phyloP scores from a whole-genome alignment of 495 filamentous ascomycete species.

The Neurospora sp. region DNA sequence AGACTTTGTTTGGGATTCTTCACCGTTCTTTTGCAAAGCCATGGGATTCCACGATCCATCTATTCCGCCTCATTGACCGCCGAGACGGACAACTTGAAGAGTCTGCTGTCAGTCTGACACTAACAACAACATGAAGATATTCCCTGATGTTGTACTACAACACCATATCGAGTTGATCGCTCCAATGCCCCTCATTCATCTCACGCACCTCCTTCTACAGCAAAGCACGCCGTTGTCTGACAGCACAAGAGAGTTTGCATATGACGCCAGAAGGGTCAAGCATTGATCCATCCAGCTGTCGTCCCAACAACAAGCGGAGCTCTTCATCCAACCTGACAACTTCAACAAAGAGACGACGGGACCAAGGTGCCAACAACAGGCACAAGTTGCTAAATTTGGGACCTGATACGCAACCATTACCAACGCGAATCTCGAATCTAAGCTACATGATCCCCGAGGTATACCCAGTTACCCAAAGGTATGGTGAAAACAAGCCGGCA shows the following conservation, averaged over 20 bases:
- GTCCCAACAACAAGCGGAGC: not conserved
- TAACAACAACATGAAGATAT: not conserved
- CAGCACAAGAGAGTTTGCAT: not conserved
- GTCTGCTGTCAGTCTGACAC: not conserved
- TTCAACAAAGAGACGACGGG: not conserved
- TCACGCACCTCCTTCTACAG: not conserved
- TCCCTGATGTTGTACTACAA: not conserved
- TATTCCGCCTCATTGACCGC: not conserved
- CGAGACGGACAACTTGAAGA: not conserved
- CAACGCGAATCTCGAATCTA: not conserved
- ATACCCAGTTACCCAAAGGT: not conserved
- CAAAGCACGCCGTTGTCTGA: not conserved
- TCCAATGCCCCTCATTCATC: not conserved
- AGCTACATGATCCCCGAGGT: not conserved
- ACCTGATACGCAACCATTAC: not conserved
- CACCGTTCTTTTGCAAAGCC: not conserved
- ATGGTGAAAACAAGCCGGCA: not conserved
- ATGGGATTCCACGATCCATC: not conserved
- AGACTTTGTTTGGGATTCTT: not conserved
- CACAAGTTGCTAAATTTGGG: not conserved
- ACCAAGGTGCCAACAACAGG: not conserved
- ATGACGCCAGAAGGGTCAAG: not conserved
- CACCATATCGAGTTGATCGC: not conserved
- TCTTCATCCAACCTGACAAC: not conserved
- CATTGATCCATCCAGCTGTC: not conserved